phyloP scores from a whole-genome alignment of 768 basidiomycete species.

The Podaxis sp. region DNA sequence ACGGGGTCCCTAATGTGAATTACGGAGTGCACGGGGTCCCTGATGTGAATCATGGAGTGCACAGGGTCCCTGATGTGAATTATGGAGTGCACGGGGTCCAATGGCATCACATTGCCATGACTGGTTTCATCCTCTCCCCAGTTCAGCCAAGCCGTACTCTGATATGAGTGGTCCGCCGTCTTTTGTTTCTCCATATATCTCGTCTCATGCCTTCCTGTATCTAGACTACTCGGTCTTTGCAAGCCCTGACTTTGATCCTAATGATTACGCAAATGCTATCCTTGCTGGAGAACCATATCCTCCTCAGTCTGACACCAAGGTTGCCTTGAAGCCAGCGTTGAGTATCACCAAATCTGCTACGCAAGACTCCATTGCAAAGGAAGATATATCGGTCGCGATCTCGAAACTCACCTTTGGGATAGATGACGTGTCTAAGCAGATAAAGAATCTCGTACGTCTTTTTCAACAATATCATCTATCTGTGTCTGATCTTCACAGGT shows the following conservation, averaged over 20 bases:
- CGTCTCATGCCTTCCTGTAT: constrained; percentile 27
- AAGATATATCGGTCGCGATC: constrained; percentile 87
- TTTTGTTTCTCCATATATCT: not conserved
- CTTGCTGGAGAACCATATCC: constrained; percentile 81
- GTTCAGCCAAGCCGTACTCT: not conserved
- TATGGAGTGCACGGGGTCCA: not conserved
- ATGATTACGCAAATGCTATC: constrained; percentile 88
- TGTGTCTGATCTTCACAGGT: constrained; percentile 43
- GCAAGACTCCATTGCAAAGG: constrained; percentile 59
- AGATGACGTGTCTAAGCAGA: constrained; percentile 89
- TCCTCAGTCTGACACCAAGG: constrained; percentile 28
- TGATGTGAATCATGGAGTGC: not conserved
- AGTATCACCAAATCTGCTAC: constrained; percentile 27
- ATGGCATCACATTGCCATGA: no score
- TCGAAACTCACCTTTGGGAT: constrained; percentile 84
- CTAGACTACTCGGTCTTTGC: constrained; percentile 77
- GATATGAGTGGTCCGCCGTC: constrained; percentile 15
- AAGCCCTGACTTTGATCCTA: constrained; percentile 71
- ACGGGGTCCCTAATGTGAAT: not conserved
- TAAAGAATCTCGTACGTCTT: constrained; percentile 70
- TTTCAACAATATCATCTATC: not conserved
- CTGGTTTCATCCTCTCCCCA: not conserved
- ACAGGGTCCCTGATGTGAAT: not conserved
- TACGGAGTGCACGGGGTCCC: not conserved
- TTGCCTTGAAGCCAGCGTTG: constrained; percentile 23